Evolutionary conservation across 257 asterid genomes (phyloP).

Genomic region (Scutellaria minor): DNA sequence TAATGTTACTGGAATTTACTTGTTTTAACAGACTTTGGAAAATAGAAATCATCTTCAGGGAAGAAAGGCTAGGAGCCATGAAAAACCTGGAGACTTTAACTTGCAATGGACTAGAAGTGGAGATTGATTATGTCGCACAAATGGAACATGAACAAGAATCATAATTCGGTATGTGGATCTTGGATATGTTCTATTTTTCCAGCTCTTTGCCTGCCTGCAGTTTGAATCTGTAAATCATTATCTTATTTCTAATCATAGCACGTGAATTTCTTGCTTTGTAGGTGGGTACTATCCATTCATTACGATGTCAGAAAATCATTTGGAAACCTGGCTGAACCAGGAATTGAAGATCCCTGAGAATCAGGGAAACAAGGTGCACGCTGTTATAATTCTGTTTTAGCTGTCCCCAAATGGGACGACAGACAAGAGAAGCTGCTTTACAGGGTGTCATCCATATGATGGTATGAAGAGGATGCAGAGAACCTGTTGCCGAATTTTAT

Average conservation of each 20-base stretch:
- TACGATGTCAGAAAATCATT: background rate
- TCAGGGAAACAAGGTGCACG: background rate
- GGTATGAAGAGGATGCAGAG: background rate
- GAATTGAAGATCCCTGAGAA: no score
- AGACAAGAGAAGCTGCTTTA: background rate
- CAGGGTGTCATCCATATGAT: background rate
- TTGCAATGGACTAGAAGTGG: background rate
- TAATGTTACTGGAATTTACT: no score
- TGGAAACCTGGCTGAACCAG: background rate
- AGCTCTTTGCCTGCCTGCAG: background rate
- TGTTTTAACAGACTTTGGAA: no score
- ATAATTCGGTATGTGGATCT: background rate
- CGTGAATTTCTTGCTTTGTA: background rate
- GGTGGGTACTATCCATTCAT: background rate
- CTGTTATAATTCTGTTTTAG: background rate
- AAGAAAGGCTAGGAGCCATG: no score
- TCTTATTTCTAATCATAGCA: no score
- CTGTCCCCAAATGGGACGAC: background rate
- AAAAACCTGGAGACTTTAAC: background rate
- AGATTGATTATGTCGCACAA: slow-evolving; percentile 20
- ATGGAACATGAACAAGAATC: no score
- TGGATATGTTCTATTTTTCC: no score
- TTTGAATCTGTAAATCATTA: background rate
- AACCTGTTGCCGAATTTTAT: no score
- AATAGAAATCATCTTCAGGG: no score